A percentile compares a stretch with the other conserved stretches of the same genome.
phyloP scores from a whole-genome alignment of 176 grass and related monocot genomes.

The Oryza nivara region DNA sequence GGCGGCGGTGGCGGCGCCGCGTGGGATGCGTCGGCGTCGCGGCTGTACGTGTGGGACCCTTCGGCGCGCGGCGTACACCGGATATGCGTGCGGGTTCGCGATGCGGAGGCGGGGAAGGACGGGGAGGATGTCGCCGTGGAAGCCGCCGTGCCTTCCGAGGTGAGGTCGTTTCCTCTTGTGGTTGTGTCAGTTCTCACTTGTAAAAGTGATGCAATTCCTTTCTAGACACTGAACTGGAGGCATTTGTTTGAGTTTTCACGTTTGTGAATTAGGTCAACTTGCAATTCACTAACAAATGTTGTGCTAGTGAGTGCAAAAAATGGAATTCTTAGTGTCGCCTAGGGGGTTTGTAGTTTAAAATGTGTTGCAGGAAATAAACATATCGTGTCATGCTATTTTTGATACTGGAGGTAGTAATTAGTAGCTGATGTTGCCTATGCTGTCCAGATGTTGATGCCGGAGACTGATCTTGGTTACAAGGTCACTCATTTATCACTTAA shows the following conservation, averaged over 20 bases:
- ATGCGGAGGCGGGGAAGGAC: constrained; percentile 47
- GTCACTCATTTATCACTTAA: constrained; percentile 71
- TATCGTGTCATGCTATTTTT: background rate
- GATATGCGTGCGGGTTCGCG: constrained; percentile 68
- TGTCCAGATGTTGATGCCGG: constrained; percentile 64
- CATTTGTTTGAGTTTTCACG: background rate
- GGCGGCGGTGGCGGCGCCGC: constrained; percentile 33
- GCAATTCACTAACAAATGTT: background rate
- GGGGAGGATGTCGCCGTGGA: constrained; percentile 58
- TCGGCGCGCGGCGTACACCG: constrained; percentile 51
- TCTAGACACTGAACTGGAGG: background rate
- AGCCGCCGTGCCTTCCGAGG: constrained; percentile 83
- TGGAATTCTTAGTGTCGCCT: background rate
- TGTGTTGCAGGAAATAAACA: background rate
- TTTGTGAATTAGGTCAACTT: background rate
- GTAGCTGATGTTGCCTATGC: constrained; percentile 1
- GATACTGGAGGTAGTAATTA: background rate
- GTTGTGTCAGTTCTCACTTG: background rate
- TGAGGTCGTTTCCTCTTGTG: constrained; percentile 16
- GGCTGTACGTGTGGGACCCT: constrained; percentile 81
- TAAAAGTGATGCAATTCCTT: background rate
- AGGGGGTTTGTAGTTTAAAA: constrained; percentile 25
- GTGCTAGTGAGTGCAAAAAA: background rate
- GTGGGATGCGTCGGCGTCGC: constrained; percentile 73
- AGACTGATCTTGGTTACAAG: constrained; percentile 56